phyloP scores from a whole-genome alignment of 257 asterid species.

The Fraxinus anomala region DNA sequence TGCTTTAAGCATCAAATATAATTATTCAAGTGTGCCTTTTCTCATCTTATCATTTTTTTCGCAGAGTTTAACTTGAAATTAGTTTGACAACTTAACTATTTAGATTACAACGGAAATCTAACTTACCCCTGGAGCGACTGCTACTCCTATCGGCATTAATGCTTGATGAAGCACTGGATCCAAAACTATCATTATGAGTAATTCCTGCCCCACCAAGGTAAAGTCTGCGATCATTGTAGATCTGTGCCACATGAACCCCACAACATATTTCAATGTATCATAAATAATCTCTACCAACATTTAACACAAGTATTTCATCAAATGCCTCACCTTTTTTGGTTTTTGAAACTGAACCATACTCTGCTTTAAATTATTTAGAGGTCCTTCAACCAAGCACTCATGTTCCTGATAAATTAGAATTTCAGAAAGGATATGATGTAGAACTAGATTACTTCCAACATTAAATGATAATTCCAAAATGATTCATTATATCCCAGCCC shows the following conservation, averaged over 20 bases:
- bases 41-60: neutral
- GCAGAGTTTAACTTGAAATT: neutral
- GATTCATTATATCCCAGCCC: slow-evolving; percentile 8
- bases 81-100: neutral
- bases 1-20: neutral
- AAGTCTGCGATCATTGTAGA: slow-evolving; percentile 86
- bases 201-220: slow-evolving; percentile 88
- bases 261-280: slow-evolving; percentile 28
- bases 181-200: slow-evolving; percentile 71
- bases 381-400: slow-evolving; percentile 99
- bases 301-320: neutral
- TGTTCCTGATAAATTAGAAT: slow-evolving; percentile 59
- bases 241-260: slow-evolving; percentile 51
- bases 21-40: neutral
- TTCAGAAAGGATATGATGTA: slow-evolving; percentile 16
- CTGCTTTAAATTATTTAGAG: slow-evolving; percentile 92
- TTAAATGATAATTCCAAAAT: neutral
- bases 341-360: slow-evolving; percentile 99
- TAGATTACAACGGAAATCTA: slow-evolving; percentile 8
- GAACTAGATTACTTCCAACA: neutral
- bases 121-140: slow-evolving; percentile 80
- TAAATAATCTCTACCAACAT: neutral
- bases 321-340: slow-evolving; percentile 75
- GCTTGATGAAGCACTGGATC: slow-evolving; percentile 51
- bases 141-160: slow-evolving; percentile 76